Evolutionary conservation across 495 filamentous ascomycete genomes (phyloP), one percentile per base, ranked within the genome.

Genomic region (Aspergillus baeticus): DNA sequence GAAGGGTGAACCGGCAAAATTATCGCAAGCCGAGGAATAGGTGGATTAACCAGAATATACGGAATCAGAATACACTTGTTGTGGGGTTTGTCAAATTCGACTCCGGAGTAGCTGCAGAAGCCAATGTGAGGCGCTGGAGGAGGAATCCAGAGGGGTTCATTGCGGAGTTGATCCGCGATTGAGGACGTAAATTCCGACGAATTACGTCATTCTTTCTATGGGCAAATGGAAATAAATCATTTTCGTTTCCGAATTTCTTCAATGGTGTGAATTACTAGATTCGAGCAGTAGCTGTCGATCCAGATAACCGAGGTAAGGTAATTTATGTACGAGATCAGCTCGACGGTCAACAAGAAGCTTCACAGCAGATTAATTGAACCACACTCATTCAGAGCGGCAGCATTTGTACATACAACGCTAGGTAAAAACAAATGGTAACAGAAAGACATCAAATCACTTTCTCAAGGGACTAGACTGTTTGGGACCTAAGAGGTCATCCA

Each of bases 401-500:
- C 31, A 37, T 54, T 55, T 31, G 57, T 35, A 42, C 45, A 58
- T 57, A 29, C 8, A 38, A 11, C 57, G 61, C 54, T 57, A 57
- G 51, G 37, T 21, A 54, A 48, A 50, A 59, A 54, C 55, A 44
- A 20, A 56, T 14, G 51, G 6, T n/a, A 43, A 36, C 14, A 33
- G 11, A 29, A 4, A 29, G 26, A 29, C 8, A 34, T 23, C 10
- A 14, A 43, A 43, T 55, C 51, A 71, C 45, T 73, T 66, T 18
- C 63, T 60, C 50, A 41, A 43, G 6, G 44, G 17, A 60, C 51
- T 43, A 63, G 69, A 56, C 57, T 62, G 57, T 37, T 71, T 74
- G 14, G 71, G 70, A 23, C 81, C 81, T 48, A 86, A 66, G 18
- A 86, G 57, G 70, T 87, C 84, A 53, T 87, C 83, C 54, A 85